phyloP scores from a whole-genome alignment of 2,329 filamentous ascomycete species.

The Domatiomyces globalis region DNA sequence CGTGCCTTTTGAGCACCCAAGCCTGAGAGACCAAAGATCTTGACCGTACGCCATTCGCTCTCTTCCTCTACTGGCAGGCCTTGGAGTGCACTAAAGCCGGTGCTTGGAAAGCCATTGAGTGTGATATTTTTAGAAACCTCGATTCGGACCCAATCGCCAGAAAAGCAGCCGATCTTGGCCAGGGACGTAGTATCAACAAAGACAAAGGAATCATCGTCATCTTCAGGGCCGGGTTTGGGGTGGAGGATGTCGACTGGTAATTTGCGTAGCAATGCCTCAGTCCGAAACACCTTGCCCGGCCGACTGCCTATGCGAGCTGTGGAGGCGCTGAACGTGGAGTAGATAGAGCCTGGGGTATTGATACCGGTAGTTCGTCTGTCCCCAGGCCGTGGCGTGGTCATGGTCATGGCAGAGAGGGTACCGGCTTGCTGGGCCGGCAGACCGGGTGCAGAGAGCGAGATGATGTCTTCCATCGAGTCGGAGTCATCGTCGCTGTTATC shows the following conservation, averaged over 20 bases:
- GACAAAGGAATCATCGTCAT: slow-evolving; percentile 72
- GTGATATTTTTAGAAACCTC: slow-evolving; percentile 56
- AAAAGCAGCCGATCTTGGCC: slow-evolving; percentile 87
- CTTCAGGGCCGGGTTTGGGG: slow-evolving; percentile 68
- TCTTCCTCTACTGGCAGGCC: slow-evolving; percentile 34
- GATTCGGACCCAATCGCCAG: slow-evolving; percentile 87
- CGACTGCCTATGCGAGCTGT: slow-evolving; percentile 62
- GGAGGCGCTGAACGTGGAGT: slow-evolving; percentile 73
- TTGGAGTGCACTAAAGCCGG: slow-evolving; percentile 5
- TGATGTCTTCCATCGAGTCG: slow-evolving; percentile 85
- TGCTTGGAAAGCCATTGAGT: slow-evolving; percentile 22
- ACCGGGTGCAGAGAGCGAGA: slow-evolving; percentile 68
- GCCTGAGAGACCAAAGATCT: slow-evolving; percentile 74
- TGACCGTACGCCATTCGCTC: slow-evolving; percentile 71
- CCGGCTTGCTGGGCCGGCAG: slow-evolving; percentile 66
- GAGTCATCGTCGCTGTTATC: slow-evolving; percentile 63
- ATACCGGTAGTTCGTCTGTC: slow-evolving; percentile 59
- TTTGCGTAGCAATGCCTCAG: slow-evolving; percentile 56
- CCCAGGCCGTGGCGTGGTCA: slow-evolving; percentile 64
- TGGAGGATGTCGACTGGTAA: slow-evolving; percentile 70
- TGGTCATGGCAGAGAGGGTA: slow-evolving; percentile 62
- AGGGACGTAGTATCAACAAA: slow-evolving; percentile 81
- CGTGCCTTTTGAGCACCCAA: slow-evolving; percentile 40
- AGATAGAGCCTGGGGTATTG: slow-evolving; percentile 72
- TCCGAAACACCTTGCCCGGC: slow-evolving; percentile 68